Percentiles rank a stretch among this genome's conserved stretches.
phyloP scores from a whole-genome alignment of 2,329 filamentous ascomycete genomes.

The Scedosporium minutisporum region DNA sequence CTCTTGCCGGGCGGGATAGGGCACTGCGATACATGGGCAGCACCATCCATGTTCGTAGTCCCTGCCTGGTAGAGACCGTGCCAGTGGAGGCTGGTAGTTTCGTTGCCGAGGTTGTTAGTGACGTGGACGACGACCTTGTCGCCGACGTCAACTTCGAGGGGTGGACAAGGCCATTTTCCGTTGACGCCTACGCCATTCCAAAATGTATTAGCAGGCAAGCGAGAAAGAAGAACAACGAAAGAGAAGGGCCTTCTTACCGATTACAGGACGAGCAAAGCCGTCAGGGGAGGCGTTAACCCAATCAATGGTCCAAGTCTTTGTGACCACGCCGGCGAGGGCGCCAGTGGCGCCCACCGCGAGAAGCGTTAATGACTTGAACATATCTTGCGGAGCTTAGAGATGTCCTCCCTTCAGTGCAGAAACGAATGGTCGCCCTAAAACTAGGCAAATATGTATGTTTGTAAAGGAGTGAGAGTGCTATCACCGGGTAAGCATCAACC shows the following conservation, averaged over 20 bases:
- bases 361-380: constrained; percentile 1
- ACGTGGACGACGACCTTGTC: constrained; percentile 40
- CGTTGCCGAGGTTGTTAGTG: constrained; percentile 40
- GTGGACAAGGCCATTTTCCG: constrained; percentile 50
- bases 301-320: constrained; percentile 9
- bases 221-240: constrained; percentile 25
- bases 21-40: constrained; percentile 44
- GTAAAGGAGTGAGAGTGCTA: too few species aligned
- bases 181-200: constrained; percentile 40
- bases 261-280: constrained; percentile 10
- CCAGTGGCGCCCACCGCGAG: neutral
- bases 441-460: too few species aligned
- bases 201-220: constrained; percentile 4
- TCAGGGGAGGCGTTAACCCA: constrained; percentile 10
- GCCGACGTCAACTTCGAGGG: constrained; percentile 39
- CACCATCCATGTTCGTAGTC: constrained; percentile 50
- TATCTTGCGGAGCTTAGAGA: neutral
- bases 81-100: constrained; percentile 44
- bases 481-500: too few species aligned
- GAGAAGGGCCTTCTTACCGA: constrained; percentile 44
- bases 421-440: neutral
- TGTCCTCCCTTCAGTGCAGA: neutral
- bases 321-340: constrained; percentile 7
- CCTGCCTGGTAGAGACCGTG: constrained; percentile 49
- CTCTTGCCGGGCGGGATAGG: constrained; percentile 39